Evolutionary conservation across 306 rosid species (phyloP).

Genomic region (Vigna radiata): DNA sequence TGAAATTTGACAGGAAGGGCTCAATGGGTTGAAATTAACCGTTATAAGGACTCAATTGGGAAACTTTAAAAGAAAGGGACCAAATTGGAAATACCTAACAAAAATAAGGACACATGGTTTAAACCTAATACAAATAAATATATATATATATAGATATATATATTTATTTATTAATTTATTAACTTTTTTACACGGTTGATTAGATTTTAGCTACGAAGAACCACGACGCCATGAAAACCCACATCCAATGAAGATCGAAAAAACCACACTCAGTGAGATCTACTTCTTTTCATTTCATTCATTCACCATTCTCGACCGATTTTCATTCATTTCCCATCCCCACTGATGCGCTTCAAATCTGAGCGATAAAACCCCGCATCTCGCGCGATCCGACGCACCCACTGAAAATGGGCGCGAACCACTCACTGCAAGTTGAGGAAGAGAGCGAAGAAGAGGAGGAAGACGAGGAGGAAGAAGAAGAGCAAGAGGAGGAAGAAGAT

Average conservation of each 20-base stretch:
- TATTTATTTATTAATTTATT: too few species aligned
- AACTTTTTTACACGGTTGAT: too few species aligned
- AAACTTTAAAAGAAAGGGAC: too few species aligned
- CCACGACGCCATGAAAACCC: neutral
- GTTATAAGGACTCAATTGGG: too few species aligned
- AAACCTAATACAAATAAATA: too few species aligned
- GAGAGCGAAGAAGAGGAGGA: constrained; percentile 71
- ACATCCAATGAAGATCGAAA: neutral
- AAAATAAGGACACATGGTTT: too few species aligned
- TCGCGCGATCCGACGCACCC: constrained; percentile 22
- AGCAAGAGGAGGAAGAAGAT: constrained; percentile 51
- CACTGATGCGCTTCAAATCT: constrained; percentile 23
- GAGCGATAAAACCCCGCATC: constrained; percentile 10
- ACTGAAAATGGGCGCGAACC: constrained; percentile 50
- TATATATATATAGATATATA: too few species aligned
- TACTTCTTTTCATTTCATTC: neutral
- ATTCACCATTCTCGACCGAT: neutral
- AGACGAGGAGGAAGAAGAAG: constrained; percentile 42
- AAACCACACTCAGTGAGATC: constrained; percentile 7
- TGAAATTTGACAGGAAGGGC: too few species aligned
- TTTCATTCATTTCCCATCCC: neutral
- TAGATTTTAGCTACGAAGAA: neutral
- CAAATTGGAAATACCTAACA: too few species aligned
- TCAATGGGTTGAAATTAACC: too few species aligned
- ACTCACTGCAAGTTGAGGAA: constrained; percentile 66